Conservation (phyloP, 805 yeast genomes). For the Debaryomyces maramus region DNA sequence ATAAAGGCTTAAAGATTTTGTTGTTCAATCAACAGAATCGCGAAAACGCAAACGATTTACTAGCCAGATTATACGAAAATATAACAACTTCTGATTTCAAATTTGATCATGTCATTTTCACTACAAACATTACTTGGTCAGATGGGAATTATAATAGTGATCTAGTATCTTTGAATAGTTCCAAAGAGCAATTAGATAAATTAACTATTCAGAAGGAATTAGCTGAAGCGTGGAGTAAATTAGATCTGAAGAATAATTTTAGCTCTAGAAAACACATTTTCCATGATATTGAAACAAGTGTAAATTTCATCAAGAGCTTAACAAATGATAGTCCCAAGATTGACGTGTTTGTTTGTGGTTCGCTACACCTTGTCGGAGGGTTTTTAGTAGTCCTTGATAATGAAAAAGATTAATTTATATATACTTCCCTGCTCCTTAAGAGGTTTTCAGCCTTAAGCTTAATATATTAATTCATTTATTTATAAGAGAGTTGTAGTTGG, state of each 20-base stretch:
- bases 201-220: slow-evolving; percentile 76
- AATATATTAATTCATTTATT: not conserved
- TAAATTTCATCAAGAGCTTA: slow-evolving; percentile 50
- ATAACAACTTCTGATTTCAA: slow-evolving; percentile 39
- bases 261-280: slow-evolving; percentile 51
- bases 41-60: slow-evolving; percentile 66
- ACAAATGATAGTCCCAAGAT: slow-evolving; percentile 37
- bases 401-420: slow-evolving; percentile 22
- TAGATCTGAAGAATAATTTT: slow-evolving; percentile 27
- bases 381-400: slow-evolving; percentile 78
- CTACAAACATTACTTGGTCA: slow-evolving; percentile 91
- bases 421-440: too few species aligned
- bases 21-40: slow-evolving; percentile 94
- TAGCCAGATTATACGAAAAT: slow-evolving; percentile 49
- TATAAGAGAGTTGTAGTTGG: not conserved
- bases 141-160: slow-evolving; percentile 79
- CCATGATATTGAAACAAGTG: slow-evolving; percentile 75
- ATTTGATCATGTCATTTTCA: slow-evolving; percentile 79
- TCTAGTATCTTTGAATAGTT: slow-evolving; percentile 80
- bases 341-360: slow-evolving; percentile 91
- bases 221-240: slow-evolving; percentile 64
- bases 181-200: slow-evolving; percentile 75
- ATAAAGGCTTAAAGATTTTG: slow-evolving; percentile 47
- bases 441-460: too few species aligned
- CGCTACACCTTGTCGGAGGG: slow-evolving; percentile 93